Conservation (phyloP, 2,329 filamentous ascomycete species). For the Pseudogymnoascus sp. region DNA sequence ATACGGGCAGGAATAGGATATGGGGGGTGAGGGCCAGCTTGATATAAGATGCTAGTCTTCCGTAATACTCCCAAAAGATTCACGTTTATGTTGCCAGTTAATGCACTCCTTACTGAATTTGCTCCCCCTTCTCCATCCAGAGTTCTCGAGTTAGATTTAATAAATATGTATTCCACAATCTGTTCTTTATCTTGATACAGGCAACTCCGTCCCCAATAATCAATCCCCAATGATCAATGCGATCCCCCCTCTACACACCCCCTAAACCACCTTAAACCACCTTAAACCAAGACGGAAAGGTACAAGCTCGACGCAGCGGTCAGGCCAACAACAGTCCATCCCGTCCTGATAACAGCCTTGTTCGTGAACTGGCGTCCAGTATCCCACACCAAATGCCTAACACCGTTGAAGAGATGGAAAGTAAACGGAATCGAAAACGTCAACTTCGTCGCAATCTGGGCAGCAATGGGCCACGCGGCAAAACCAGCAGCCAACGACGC, state of each 20-base stretch:
- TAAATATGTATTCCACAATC: slow-evolving; percentile 9
- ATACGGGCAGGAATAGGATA: not conserved
- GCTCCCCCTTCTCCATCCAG: not conserved
- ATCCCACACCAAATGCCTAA: slow-evolving; percentile 67
- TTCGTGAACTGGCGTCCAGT: slow-evolving; percentile 53
- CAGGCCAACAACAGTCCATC: slow-evolving; percentile 54
- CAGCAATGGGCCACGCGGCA: slow-evolving; percentile 48
- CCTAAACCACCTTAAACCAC: slow-evolving; percentile 15
- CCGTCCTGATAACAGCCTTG: slow-evolving; percentile 54
- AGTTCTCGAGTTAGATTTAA: not conserved
- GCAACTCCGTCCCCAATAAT: not conserved
- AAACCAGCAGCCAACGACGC: slow-evolving; percentile 56
- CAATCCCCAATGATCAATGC: not conserved
- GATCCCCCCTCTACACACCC: not conserved
- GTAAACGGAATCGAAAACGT: slow-evolving; percentile 55
- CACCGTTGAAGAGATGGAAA: slow-evolving; percentile 60
- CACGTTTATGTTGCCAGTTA: not conserved
- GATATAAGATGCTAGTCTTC: not conserved
- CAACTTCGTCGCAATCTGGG: slow-evolving; percentile 53
- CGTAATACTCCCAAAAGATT: not conserved
- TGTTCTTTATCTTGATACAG: slow-evolving; percentile 10
- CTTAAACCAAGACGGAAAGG: slow-evolving; percentile 24
- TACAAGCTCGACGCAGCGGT: slow-evolving; percentile 39
- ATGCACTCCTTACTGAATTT: not conserved
- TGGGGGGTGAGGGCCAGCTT: not conserved